Evolutionary conservation across 164 flowering plant genomes (phyloP), one percentile per base, ranked within the genome.

Genomic region (Vitis rotundifolia): DNA sequence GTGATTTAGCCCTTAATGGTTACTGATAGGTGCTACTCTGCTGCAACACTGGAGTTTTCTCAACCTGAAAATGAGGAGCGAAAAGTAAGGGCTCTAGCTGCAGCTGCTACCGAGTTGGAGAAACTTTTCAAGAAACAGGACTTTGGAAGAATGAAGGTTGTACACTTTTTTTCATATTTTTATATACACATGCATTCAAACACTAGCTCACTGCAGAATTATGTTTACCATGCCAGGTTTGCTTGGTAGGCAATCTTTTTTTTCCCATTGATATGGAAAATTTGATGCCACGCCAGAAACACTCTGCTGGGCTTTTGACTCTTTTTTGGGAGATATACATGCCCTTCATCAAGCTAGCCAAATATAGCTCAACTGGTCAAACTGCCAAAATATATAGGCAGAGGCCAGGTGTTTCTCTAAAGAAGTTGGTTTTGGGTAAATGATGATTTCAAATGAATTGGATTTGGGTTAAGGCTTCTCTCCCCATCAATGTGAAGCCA

Each of bases 71-170:
- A 84, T 74, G 93, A 88, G 59, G 94, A 95, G 64, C 80, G 82
- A 37, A 95, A 93, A 79, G 84, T 76, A 49, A 81, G 71, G 61
- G 88, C 88, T 78, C 83, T 95, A 74, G 88, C 89, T 77, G 97
- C 94, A 44, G 99, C 99, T 58, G 84, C 96, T 55, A 83, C 68
- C 37, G 99, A 95, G 80, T 74, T 95, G 84, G 98, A 95, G 75
- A 90, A 87, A 77, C 80, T 88, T 16, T 95, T 95, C 80, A 85
- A 71, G 60, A 95, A 95, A 76, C 81, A 84, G 75, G 94, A 93
- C 73, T 95, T 95, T 76, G 75, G 84, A 61, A 85, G 87, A 73
- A 90, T 93, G 99, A 81, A 93, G 98, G 99, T 93, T 67, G 63
- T 61, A 66, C n/a, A 14, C 12, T 57, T 6, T 22, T 56, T 0